A percentile compares a stretch with the other conserved stretches of the same genome.
Evolutionary conservation across 2,329 filamentous ascomycete species (phyloP).

Genomic region (Pseudogymnoascus destructans): DNA sequence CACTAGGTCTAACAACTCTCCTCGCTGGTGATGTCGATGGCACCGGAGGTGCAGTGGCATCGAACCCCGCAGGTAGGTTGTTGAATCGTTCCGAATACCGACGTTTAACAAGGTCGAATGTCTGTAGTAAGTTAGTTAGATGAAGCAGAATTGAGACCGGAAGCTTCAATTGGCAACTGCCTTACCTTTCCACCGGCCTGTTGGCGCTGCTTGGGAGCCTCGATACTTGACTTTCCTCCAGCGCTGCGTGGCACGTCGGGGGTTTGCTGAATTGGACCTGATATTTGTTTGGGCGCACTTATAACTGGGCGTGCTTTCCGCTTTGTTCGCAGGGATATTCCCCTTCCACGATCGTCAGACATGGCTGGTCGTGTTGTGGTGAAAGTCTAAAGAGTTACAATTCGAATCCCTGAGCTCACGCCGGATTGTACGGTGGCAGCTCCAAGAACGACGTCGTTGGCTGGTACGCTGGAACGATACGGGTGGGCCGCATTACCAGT

Average conservation of each 20-base stretch:
- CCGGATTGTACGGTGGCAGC: not conserved
- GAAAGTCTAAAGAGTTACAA: not conserved
- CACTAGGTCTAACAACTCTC: slow-evolving; percentile 29
- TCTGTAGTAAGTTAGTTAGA: slow-evolving; percentile 27
- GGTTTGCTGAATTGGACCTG: slow-evolving; percentile 43
- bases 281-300: slow-evolving; percentile 51
- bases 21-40: slow-evolving; percentile 55
- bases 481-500: not conserved
- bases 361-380: slow-evolving; percentile 28
- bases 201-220: slow-evolving; percentile 33
- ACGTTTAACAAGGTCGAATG: slow-evolving; percentile 78
- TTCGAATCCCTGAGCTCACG: not conserved
- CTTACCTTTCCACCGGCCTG: slow-evolving; percentile 42
- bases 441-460: not conserved
- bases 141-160: not conserved
- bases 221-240: slow-evolving; percentile 25
- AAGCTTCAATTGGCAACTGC: not conserved
- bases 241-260: slow-evolving; percentile 29
- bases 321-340: slow-evolving; percentile 49
- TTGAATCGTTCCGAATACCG: slow-evolving; percentile 91
- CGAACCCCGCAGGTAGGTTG: slow-evolving; percentile 56
- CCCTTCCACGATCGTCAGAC: slow-evolving; percentile 48
- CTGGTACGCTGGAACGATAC: not conserved
- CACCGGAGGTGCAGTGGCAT: slow-evolving; percentile 52
- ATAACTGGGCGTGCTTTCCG: slow-evolving; percentile 48